Base-by-base conservation (phyloP, 2,329 filamentous ascomycete species). In the Microdochium trichocladiopsis region DNA sequence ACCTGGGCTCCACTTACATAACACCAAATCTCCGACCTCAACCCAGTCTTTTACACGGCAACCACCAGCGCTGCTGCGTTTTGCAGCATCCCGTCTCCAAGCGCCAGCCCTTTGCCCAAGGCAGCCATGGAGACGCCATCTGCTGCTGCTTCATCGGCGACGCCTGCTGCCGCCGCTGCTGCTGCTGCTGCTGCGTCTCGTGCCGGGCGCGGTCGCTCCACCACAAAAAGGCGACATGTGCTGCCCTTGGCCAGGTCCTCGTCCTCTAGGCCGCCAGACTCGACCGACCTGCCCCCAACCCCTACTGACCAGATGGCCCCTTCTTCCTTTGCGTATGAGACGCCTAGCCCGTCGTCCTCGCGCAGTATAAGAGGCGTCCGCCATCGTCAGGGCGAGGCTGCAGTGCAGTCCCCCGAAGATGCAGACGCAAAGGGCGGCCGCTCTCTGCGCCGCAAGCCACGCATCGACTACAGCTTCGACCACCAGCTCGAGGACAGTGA, bases 381-480 rank as follows among this genome's bases (percentile, higher is more conserved):
- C 49, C 72, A 69, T 51, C 71, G 73, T 60, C 73, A 75, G 48
- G 56, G 60, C n/a, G 67, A 67, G 50, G 60, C 61, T 37, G 61
- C 68, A 28, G 61, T 60, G 47, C 60, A 65, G 52, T 71, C 66
- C 14, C 70, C 72, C n/a, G 74, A 75, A 47, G 76, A 79, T 22
- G 68, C 71, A 36, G 69, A 74, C 56, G 74, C 72, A 53, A 80
- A 83, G 63, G 79, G 80, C 50, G 79, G 80, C 49, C 80, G 82
- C 65, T 80, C 78, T 31, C 72, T 83, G 25, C 73, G 80, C 57
- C 80, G 78, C 63, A 73, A 79, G 51, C 69, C 76, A 50, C 77
- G 78, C 53, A 72, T 83, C 56, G 79, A 83, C 64, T 83, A 83
- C 69, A 78, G 76, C 31, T 70, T 74, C 60, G 74, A 77, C 59